phyloP scores from a whole-genome alignment of 768 basidiomycete genomes.

The Sporobolomyces pararoseus region DNA sequence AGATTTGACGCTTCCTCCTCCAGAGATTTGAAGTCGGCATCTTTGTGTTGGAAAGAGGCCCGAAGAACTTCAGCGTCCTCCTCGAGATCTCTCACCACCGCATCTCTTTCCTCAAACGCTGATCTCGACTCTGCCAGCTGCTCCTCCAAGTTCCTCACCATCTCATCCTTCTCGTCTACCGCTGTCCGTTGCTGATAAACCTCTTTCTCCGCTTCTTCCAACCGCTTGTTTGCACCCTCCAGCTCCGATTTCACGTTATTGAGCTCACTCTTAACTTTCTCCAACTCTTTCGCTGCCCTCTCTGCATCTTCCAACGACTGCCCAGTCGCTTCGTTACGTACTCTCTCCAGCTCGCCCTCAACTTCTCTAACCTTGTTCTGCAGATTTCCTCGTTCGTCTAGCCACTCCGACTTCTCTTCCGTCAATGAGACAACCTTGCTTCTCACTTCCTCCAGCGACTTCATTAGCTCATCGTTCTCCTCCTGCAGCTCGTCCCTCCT shows the following conservation, averaged over 20 bases:
- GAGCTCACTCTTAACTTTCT: background rate
- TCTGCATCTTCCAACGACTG: background rate
- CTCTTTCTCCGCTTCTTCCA: constrained; percentile 5
- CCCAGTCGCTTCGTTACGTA: background rate
- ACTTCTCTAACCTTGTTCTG: constrained; percentile 59
- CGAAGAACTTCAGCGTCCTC: constrained; percentile 5
- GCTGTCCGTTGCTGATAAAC: constrained; percentile 16
- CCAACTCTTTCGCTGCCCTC: background rate
- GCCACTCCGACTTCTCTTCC: constrained; percentile 64
- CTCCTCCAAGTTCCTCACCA: constrained; percentile 1
- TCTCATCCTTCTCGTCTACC: constrained; percentile 8
- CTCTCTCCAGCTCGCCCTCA: constrained; percentile 2
- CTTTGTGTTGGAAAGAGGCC: constrained; percentile 6
- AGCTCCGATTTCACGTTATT: constrained; percentile 41
- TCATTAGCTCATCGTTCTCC: constrained; percentile 68
- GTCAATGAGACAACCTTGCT: constrained; percentile 80
- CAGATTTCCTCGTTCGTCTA: constrained; percentile 62
- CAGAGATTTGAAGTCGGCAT: background rate
- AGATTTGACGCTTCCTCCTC: background rate
- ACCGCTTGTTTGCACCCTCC: background rate
- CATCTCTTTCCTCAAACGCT: constrained; percentile 6
- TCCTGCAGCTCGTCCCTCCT: constrained; percentile 60
- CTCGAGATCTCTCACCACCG: constrained; percentile 8
- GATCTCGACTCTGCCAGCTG: background rate
- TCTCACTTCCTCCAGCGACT: constrained; percentile 77